A percentile compares a stretch with the other conserved stretches of the same genome.
These are phyloP conservation scores for Nicotiana otophora DNA, from an alignment of 257 asterid species.

Conservation along the genomic window DNA sequence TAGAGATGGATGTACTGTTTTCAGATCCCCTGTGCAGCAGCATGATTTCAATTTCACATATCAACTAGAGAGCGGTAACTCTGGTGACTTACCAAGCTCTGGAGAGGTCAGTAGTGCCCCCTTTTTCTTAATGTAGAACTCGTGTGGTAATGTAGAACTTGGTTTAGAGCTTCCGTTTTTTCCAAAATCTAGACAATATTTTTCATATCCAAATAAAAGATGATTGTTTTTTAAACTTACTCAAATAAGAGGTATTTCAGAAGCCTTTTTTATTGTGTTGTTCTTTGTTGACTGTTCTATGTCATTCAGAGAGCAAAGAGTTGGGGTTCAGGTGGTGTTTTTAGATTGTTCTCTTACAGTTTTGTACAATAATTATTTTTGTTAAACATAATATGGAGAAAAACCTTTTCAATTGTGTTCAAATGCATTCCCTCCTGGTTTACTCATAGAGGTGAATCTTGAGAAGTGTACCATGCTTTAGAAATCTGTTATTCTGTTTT, in stretches of 20 bases:
- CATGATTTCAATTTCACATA: conserved; percentile 91
- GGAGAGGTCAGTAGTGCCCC: conserved; percentile 58
- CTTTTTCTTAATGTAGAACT: not conserved
- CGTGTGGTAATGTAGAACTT: not conserved
- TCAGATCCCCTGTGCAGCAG: conserved; percentile 90
- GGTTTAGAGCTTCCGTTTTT: not conserved
- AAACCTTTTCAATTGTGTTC: not conserved
- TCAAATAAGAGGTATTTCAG: not conserved
- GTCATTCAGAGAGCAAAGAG: not conserved
- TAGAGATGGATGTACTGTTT: conserved; percentile 80
- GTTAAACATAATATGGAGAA: not conserved
- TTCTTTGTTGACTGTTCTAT: not conserved
- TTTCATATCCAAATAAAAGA: not conserved
- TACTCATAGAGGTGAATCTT: not conserved
- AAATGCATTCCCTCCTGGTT: not conserved
- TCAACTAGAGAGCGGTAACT: conserved; percentile 77
- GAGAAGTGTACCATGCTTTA: not conserved
- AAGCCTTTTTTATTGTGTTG: not conserved
- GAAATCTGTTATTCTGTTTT: not conserved
- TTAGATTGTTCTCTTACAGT: not conserved
- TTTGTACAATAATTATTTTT: no score
- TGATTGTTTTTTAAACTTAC: not conserved
- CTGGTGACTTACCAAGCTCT: conserved; percentile 90
- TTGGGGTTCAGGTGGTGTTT: not conserved
- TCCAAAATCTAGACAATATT: not conserved